These are phyloP conservation scores for Plantago ovata DNA, from an alignment of 257 asterid species.

Conservation along the genomic window DNA sequence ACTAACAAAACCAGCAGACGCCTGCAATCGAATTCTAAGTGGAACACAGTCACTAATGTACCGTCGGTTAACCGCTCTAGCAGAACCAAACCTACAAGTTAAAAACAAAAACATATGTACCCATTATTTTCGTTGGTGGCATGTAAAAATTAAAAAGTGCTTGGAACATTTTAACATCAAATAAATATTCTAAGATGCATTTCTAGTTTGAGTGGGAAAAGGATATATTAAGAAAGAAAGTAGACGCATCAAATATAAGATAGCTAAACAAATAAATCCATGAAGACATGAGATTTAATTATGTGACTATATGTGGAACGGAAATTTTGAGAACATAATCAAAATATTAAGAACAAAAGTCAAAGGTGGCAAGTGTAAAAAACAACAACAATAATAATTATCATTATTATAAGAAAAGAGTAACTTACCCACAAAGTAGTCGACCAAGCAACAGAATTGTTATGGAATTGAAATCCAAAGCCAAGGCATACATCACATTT, in stretches of 20 bases:
- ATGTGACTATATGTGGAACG: too few species aligned
- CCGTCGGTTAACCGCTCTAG: conserved; percentile 94
- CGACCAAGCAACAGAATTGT: conserved; percentile 76
- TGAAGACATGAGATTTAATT: neutral
- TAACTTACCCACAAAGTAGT: conserved; percentile 74
- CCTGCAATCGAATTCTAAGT: conserved; percentile 84
- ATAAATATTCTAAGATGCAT: too few species aligned
- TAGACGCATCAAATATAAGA: too few species aligned
- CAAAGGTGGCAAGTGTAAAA: conserved; percentile 9
- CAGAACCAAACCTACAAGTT: conserved; percentile 86
- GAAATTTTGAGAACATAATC: too few species aligned
- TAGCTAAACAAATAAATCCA: too few species aligned
- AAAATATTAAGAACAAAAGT: neutral
- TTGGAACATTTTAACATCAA: too few species aligned
- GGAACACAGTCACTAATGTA: conserved; percentile 98
- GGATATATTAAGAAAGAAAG: too few species aligned
- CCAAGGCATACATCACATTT: conserved; percentile 80
- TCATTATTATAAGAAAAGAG: too few species aligned
- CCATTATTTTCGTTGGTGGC: too few species aligned
- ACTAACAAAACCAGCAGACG: conserved; percentile 98
- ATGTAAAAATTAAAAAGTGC: too few species aligned
- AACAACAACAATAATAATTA: too few species aligned
- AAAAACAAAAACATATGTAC: too few species aligned
- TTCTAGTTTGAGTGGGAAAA: neutral
- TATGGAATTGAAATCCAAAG: conserved; percentile 75